Percentiles rank a stretch among this genome's conserved stretches.
phyloP scores from a whole-genome alignment of 768 basidiomycete genomes.

The Tylopilus sp. region DNA sequence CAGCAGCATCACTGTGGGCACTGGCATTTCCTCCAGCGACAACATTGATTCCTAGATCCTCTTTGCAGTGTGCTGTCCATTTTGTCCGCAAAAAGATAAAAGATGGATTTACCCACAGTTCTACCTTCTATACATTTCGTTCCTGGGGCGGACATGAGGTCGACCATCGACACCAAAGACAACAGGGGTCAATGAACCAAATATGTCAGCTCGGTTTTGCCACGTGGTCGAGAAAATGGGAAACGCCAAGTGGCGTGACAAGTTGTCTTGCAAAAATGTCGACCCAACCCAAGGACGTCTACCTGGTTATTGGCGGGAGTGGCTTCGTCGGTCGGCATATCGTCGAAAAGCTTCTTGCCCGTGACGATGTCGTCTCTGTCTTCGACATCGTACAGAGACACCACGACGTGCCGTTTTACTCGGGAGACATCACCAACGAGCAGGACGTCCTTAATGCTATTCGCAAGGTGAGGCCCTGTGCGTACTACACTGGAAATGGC shows the following conservation, averaged over 20 bases:
- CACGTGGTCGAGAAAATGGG: constrained; percentile 11
- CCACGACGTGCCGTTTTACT: constrained; percentile 82
- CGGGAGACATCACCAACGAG: constrained; percentile 84
- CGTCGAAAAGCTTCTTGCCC: constrained; percentile 75
- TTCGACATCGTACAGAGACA: constrained; percentile 93
- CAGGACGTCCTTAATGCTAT: constrained; percentile 70
- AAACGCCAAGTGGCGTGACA: constrained; percentile 6
- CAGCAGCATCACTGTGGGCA: no score
- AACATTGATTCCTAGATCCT: no score
- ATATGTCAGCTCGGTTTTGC: neutral
- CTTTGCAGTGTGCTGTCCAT: no score
- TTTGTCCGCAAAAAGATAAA: no score
- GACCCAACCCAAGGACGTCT: constrained; percentile 52
- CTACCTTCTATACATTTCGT: no score
- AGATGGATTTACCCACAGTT: no score
- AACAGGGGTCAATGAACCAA: constrained; percentile 12
- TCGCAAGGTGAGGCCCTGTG: constrained; percentile 51
- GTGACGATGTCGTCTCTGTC: constrained; percentile 78
- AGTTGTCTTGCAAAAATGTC: constrained; percentile 11
- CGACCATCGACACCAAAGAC: neutral
- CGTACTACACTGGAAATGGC: neutral
- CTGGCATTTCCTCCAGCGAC: no score
- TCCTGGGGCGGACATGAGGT: no score
- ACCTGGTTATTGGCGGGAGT: constrained; percentile 91
- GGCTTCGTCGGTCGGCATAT: constrained; percentile 91